Evolutionary conservation across 305 asterid genomes (phyloP), one percentile per base, ranked within the genome.

Genomic region (Plantago lanceolata): DNA sequence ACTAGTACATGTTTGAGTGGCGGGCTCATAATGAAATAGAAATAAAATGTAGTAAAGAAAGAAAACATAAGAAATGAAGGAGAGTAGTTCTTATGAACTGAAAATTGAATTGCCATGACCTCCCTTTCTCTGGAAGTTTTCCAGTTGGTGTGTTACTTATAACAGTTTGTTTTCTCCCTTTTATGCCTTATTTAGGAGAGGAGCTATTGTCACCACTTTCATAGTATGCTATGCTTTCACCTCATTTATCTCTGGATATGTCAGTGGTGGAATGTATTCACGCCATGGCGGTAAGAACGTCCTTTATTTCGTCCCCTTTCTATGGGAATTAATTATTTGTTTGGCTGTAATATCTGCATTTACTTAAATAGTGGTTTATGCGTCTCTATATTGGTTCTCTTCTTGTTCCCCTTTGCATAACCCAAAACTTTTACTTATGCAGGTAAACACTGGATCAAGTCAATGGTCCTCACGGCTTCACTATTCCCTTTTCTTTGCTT

Each of bases 251-350:
- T 81, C 94, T 18, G 96, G 96, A 55, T 83, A 85, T 62, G 84
- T 80, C 68, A 87, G 93, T 67, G 90, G 87, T 43, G 93, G 90
- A 73, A 77, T 87, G 84, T 85, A 87, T 63, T 87, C 86, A 8
- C 90, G 85, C 69, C 69, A 74, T 77, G 94, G 90, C 16, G 93
- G 96, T 85, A 78, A 51, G 85, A 57, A 29, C 33, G 8, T 55
- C 6, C 11, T 19, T 51, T 69, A 60, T 59, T 62, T 64, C 21
- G 19, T 12, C 45, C 5, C 50, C 8, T 49, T 29, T 40, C 9
- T n/a, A 5, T 64, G 21, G 2, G 43, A 35, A 35, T 35, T 11
- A 40, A 11, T 40, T 40, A 15, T 40, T 40, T 12, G 16, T 40
- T 40, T 40, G 47, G n/a, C 16, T 3, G n/a, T 16, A 11, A 55